phyloP scores from a whole-genome alignment of 371 early-diverging fungal genomes.

The Rhizopus stolonifer region DNA sequence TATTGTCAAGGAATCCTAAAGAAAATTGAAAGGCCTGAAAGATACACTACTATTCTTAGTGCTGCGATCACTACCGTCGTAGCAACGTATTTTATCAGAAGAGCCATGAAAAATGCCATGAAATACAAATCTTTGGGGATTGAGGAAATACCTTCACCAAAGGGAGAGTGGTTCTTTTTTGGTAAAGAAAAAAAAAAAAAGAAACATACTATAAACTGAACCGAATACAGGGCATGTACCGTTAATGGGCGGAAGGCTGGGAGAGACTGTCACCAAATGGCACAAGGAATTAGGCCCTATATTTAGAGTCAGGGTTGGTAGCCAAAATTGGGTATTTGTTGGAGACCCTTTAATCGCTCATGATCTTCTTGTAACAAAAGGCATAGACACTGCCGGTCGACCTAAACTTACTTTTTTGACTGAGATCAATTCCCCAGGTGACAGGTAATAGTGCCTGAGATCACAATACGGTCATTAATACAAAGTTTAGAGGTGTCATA shows the following conservation, averaged over 20 bases:
- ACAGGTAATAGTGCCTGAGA: too few relatives aligned
- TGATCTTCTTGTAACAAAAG: conserved; percentile 16
- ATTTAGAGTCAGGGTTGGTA: conserved; percentile 14
- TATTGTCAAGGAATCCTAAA: not conserved
- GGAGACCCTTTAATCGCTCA: conserved; percentile 17
- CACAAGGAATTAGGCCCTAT: conserved; percentile 22
- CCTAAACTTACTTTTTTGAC: too few relatives aligned
- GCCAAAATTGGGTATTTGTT: conserved; percentile 22
- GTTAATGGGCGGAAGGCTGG: conserved; percentile 5
- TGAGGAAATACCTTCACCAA: not conserved
- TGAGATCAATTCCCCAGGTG: too few relatives aligned
- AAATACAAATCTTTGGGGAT: not conserved
- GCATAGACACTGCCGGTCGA: not conserved
- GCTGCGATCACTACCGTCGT: not conserved
- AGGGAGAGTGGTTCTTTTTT: too few relatives aligned
- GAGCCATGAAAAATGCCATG: not conserved
- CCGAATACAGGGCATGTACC: conserved; percentile 17
- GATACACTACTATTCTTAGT: not conserved
- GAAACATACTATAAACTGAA: too few relatives aligned
- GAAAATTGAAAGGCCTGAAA: not conserved
- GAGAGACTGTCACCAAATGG: conserved; percentile 18
- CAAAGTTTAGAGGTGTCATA: too few relatives aligned
- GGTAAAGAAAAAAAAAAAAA: too few relatives aligned
- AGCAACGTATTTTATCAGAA: not conserved
- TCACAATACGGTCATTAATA: too few relatives aligned